phyloP scores from a whole-genome alignment of 2,329 filamentous ascomycete species.

The Hortaea werneckii region DNA sequence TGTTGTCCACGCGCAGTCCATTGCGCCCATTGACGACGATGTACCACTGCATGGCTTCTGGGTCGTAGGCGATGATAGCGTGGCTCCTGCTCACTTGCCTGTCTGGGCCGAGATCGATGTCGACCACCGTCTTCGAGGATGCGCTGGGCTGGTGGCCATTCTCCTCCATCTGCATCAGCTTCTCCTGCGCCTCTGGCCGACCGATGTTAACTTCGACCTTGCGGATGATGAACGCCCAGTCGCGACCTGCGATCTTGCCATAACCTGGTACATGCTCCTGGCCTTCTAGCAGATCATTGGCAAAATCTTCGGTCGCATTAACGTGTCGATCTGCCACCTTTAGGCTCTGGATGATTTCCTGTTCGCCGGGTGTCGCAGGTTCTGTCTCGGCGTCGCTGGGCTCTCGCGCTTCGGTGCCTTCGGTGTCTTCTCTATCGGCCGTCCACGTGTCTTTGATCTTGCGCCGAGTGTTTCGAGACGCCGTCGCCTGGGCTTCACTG shows the following conservation, averaged over 20 bases:
- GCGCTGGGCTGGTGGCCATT: slow-evolving; percentile 17
- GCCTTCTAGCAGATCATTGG: slow-evolving; percentile 40
- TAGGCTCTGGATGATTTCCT: slow-evolving; percentile 34
- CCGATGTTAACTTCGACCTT: slow-evolving; percentile 68
- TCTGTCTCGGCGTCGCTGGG: slow-evolving; percentile 29
- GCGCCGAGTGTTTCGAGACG: slow-evolving; percentile 21
- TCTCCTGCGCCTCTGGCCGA: slow-evolving; percentile 40
- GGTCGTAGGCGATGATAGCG: slow-evolving; percentile 39
- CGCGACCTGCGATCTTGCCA: slow-evolving; percentile 69
- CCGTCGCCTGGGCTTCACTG: slow-evolving; percentile 16
- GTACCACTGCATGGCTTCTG: slow-evolving; percentile 55
- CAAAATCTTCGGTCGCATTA: slow-evolving; percentile 48
- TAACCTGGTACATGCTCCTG: slow-evolving; percentile 50
- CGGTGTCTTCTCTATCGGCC: slow-evolving; percentile 25
- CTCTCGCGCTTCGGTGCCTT: slow-evolving; percentile 29
- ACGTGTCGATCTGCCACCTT: slow-evolving; percentile 40
- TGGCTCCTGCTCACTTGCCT: slow-evolving; percentile 41
- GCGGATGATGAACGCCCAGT: slow-evolving; percentile 78
- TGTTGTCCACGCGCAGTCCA: slow-evolving; percentile 74
- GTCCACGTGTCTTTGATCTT: slow-evolving; percentile 25
- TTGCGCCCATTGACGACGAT: slow-evolving; percentile 85
- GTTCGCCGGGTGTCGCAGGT: slow-evolving; percentile 29
- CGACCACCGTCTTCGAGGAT: slow-evolving; percentile 43
- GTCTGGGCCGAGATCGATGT: slow-evolving; percentile 66
- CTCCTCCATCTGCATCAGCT: slow-evolving; percentile 14